Conservation (phyloP, 805 yeast genomes). For the Teunomyces tritomae region DNA sequence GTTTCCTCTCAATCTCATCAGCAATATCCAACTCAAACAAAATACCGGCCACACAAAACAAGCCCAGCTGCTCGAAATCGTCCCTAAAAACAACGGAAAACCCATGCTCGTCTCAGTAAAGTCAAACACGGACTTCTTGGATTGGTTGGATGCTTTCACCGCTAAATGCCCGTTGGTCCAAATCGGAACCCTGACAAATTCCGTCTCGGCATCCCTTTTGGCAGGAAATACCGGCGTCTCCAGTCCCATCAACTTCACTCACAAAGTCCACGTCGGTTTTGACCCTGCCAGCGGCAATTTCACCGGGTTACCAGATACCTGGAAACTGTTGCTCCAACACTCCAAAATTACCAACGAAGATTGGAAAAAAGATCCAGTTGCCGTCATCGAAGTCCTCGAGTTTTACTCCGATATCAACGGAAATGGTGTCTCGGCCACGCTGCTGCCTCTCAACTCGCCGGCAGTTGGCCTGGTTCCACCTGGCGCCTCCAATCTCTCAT, state of each 20-base stretch:
- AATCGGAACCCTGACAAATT: slow-evolving; percentile 13
- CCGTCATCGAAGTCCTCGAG: slow-evolving; percentile 59
- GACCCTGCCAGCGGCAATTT: slow-evolving; percentile 70
- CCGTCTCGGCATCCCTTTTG: slow-evolving; percentile 5
- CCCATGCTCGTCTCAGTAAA: slow-evolving; percentile 75
- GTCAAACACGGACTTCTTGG: slow-evolving; percentile 72
- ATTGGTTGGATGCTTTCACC: slow-evolving; percentile 88
- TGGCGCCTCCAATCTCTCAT: background rate
- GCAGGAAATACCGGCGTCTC: slow-evolving; percentile 58
- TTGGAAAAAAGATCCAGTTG: slow-evolving; percentile 62
- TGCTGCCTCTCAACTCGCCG: slow-evolving; percentile 29
- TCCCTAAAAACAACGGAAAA: slow-evolving; percentile 51
- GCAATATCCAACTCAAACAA: slow-evolving; percentile 59
- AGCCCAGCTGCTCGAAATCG: slow-evolving; percentile 72
- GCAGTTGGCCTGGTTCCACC: slow-evolving; percentile 7
- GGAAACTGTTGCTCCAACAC: slow-evolving; percentile 55
- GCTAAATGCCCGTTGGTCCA: slow-evolving; percentile 67
- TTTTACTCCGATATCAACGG: slow-evolving; percentile 50
- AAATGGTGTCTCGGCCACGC: slow-evolving; percentile 24
- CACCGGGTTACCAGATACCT: slow-evolving; percentile 56
- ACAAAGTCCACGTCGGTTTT: slow-evolving; percentile 85
- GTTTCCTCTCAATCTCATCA: slow-evolving; percentile 38
- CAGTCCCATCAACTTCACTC: slow-evolving; percentile 91
- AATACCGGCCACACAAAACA: slow-evolving; percentile 35
- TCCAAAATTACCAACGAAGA: slow-evolving; percentile 62